Conservation (phyloP, 257 asterid genomes). For the Forsythia viridissima region DNA sequence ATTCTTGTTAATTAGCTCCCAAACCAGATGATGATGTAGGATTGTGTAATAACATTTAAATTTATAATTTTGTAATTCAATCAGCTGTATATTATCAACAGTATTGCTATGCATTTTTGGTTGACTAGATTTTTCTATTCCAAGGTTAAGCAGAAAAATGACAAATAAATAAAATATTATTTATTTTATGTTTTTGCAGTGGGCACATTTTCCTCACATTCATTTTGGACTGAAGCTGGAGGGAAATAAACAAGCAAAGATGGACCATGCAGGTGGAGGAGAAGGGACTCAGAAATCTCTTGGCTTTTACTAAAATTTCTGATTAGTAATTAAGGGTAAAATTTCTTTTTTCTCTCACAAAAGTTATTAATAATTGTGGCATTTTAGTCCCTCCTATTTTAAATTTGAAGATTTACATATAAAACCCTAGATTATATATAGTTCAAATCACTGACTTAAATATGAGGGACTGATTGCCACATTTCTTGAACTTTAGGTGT, state of each 20-base stretch:
- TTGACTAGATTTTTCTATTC: background rate
- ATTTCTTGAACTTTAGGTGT: background rate
- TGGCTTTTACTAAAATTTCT: slow-evolving; percentile 40
- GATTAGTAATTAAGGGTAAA: background rate
- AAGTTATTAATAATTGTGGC: slow-evolving; percentile 24
- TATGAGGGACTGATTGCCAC: background rate
- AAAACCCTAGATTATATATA: background rate
- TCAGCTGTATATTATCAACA: background rate
- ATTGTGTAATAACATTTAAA: background rate
- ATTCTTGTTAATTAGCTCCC: background rate
- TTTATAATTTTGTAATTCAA: too few relatives aligned
- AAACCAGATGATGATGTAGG: background rate
- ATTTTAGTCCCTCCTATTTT: slow-evolving; percentile 26
- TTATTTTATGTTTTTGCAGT: slow-evolving; percentile 45
- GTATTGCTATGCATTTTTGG: background rate
- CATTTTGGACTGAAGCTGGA: slow-evolving; percentile 84
- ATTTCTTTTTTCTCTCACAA: slow-evolving; percentile 28
- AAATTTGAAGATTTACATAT: background rate
- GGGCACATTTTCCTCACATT: slow-evolving; percentile 98
- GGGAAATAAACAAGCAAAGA: slow-evolving; percentile 62
- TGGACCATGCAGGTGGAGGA: slow-evolving; percentile 70
- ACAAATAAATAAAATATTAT: background rate
- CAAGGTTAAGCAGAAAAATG: background rate
- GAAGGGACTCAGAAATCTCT: slow-evolving; percentile 53
- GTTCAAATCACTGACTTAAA: background rate